Conservation (phyloP, 2,329 filamentous ascomycete genomes). For the Paracamarosporium sp. region DNA sequence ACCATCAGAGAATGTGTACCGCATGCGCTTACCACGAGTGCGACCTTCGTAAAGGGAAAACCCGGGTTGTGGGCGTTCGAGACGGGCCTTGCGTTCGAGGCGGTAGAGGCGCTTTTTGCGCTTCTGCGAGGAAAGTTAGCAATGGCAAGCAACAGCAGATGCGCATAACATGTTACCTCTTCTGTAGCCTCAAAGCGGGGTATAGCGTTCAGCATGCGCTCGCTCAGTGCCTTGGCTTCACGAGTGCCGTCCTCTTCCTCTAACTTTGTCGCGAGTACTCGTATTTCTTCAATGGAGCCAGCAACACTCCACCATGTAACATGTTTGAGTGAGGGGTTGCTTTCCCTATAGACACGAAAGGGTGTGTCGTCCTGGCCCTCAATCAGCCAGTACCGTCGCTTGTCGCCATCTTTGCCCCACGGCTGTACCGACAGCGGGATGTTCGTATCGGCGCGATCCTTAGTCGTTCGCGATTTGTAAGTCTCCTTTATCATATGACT, state of each 20-base stretch:
- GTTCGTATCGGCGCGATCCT: slow-evolving; percentile 78
- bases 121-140: slow-evolving; percentile 67
- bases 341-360: slow-evolving; percentile 93
- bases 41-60: slow-evolving; percentile 96
- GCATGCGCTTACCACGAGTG: slow-evolving; percentile 93
- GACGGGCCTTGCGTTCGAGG: slow-evolving; percentile 82
- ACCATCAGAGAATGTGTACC: slow-evolving; percentile 94
- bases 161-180: slow-evolving; percentile 65
- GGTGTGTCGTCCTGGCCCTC: slow-evolving; percentile 93
- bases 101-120: slow-evolving; percentile 92
- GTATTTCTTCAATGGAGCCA: slow-evolving; percentile 86
- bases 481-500: slow-evolving; percentile 82
- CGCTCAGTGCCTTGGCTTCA: slow-evolving; percentile 77
- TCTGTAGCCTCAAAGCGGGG: slow-evolving; percentile 93
- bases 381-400: slow-evolving; percentile 90
- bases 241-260: slow-evolving; percentile 78
- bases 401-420: slow-evolving; percentile 89
- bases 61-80: slow-evolving; percentile 84
- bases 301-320: slow-evolving; percentile 94
- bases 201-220: slow-evolving; percentile 79
- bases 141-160: neutral
- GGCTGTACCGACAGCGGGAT: slow-evolving; percentile 88
- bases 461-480: slow-evolving; percentile 73
- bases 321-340: slow-evolving; percentile 77
- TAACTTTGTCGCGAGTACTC: slow-evolving; percentile 76